Evolutionary conservation across 2,329 filamentous ascomycete genomes (phyloP).

Genomic region (Byssochlamys sp.): DNA sequence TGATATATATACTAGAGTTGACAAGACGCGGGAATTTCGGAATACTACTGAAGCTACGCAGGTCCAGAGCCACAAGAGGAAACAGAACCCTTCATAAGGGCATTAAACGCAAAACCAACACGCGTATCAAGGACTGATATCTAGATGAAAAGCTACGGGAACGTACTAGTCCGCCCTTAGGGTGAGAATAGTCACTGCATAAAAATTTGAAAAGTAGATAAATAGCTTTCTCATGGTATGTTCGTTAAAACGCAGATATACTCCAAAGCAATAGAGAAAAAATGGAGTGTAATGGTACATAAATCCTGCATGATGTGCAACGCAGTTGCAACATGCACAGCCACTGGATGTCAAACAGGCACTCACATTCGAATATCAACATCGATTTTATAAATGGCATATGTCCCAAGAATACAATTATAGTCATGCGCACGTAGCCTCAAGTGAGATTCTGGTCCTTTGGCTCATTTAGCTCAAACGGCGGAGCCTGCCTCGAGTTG

Average conservation of each 20-base stretch:
- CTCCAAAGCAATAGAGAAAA: neutral
- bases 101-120: neutral
- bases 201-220: neutral
- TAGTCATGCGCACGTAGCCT: slow-evolving; percentile 1
- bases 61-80: too few relatives aligned
- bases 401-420: neutral
- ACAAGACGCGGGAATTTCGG: too few relatives aligned
- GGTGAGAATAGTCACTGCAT: neutral
- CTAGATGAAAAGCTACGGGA: neutral
- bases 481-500: slow-evolving; percentile 14
- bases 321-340: neutral
- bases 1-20: too few relatives aligned
- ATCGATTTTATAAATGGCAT: neutral
- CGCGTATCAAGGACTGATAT: neutral
- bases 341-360: neutral
- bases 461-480: neutral
- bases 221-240: neutral
- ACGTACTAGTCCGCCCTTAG: neutral
- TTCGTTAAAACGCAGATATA: neutral
- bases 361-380: neutral
- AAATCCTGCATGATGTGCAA: neutral
- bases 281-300: neutral
- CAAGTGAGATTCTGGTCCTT: neutral
- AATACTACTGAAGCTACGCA: too few relatives aligned
- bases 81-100: too few relatives aligned